A percentile compares a stretch with the other conserved stretches of the same genome.
Conservation (phyloP, 345 rosid species). For the Triadica sebifera region DNA sequence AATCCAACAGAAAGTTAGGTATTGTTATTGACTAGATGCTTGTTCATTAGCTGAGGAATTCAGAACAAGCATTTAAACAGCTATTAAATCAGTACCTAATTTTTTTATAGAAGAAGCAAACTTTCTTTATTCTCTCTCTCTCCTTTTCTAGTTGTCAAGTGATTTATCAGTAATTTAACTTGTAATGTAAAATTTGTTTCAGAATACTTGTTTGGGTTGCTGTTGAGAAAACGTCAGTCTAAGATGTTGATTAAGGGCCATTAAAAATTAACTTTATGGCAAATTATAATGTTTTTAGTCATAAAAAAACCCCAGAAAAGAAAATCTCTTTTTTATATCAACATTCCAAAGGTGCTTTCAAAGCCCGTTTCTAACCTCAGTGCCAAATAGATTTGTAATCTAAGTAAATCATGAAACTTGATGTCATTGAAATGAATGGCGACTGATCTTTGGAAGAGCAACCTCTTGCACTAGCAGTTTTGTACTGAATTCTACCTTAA, state of each 20-base stretch:
- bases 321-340: too few species aligned
- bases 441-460: neutral
- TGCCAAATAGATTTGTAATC: neutral
- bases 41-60: neutral
- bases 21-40: neutral
- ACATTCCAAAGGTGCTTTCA: too few species aligned
- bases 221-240: too few species aligned
- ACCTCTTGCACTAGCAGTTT: neutral
- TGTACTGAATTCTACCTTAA: too few species aligned
- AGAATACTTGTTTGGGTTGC: neutral
- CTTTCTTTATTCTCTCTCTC: neutral
- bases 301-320: too few species aligned
- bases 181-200: too few species aligned
- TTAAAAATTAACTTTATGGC: neutral
- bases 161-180: too few species aligned
- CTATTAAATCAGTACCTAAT: neutral
- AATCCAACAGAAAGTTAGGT: neutral
- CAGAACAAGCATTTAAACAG: neutral
- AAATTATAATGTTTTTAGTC: neutral
- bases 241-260: neutral
- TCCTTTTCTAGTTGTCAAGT: too few species aligned
- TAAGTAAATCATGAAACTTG: neutral
- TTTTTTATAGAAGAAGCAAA: neutral
- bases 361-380: neutral
- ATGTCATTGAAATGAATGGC: neutral